These are phyloP conservation scores for Linum usitatissimum DNA, from an alignment of 345 rosid genomes.

Conservation along the genomic window DNA sequence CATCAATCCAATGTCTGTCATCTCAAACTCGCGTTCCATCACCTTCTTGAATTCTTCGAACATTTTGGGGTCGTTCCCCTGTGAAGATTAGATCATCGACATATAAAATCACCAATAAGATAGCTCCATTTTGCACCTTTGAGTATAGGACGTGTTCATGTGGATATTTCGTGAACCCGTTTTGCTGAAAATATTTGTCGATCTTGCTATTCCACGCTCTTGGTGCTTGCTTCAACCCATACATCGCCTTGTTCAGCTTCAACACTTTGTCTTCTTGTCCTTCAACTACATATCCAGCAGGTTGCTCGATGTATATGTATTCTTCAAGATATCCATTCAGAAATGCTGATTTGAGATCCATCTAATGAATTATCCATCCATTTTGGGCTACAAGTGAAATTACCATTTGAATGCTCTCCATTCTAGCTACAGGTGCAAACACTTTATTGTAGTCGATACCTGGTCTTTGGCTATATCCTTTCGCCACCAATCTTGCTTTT, in stretches of 20 bases:
- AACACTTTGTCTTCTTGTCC: not conserved
- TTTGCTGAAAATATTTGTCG: not conserved
- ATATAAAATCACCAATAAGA: not conserved
- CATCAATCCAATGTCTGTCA: too few relatives aligned
- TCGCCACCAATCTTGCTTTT: conserved; percentile 1
- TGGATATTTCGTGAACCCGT: not conserved
- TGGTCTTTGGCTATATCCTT: not conserved
- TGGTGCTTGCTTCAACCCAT: conserved; percentile 1
- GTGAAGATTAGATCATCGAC: conserved; percentile 9
- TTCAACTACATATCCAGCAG: not conserved
- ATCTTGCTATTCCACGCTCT: not conserved
- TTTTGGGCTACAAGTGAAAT: not conserved
- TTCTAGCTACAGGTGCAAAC: not conserved
- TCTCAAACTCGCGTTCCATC: too few relatives aligned
- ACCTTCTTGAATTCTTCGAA: too few relatives aligned
- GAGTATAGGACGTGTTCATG: not conserved
- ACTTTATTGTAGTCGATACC: conserved; percentile 5
- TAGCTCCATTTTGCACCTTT: not conserved
- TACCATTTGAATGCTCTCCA: conserved; percentile 5
- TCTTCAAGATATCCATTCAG: conserved; percentile 4
- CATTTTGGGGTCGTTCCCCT: too few relatives aligned
- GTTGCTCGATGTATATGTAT: not conserved
- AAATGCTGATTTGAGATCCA: conserved; percentile 9
- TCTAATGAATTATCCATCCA: not conserved
- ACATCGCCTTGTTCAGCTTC: not conserved